Percentiles rank a stretch among this genome's conserved stretches.
These are phyloP conservation scores for Epichloe festucae DNA, from an alignment of 2,329 filamentous ascomycete species.

Conservation along the genomic window DNA sequence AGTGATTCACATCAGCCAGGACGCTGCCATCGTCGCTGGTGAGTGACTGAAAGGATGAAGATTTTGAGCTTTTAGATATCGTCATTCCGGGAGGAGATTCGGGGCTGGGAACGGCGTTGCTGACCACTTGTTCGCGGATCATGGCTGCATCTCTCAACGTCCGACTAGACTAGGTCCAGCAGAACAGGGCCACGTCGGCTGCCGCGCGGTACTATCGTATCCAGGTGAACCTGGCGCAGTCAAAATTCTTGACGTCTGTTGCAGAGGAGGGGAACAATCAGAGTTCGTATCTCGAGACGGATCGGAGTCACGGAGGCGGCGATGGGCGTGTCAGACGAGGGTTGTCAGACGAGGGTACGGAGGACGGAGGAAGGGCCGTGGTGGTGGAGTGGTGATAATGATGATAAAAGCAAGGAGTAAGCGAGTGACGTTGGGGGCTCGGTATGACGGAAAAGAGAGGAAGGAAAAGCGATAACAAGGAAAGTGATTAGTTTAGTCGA, in stretches of 20 bases:
- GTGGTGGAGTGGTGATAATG: neutral
- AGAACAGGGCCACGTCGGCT: too few relatives aligned
- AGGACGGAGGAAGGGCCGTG: neutral
- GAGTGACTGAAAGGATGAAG: slow-evolving; percentile 74
- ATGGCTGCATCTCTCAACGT: slow-evolving; percentile 20
- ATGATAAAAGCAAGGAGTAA: neutral
- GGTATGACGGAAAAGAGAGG: neutral
- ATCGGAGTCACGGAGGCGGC: neutral
- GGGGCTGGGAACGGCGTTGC: slow-evolving; percentile 17
- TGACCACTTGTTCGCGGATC: slow-evolving; percentile 20
- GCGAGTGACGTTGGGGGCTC: neutral
- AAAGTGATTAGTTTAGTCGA: neutral
- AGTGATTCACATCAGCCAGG: slow-evolving; percentile 64
- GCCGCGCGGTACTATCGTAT: neutral
- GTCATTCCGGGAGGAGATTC: slow-evolving; percentile 50
- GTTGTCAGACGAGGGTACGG: neutral
- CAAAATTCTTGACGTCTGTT: neutral
- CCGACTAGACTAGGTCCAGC: too few relatives aligned
- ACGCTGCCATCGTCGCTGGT: slow-evolving; percentile 60
- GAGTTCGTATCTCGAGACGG: neutral
- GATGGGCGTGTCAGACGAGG: neutral
- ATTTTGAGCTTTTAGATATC: slow-evolving; percentile 77
- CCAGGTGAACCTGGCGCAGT: neutral
- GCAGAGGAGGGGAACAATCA: neutral
- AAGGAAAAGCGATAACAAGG: neutral